Percentiles rank a stretch among this genome's conserved stretches.
Conservation (phyloP, 169 alveolate species). For the Plasmodium coatneyi region DNA sequence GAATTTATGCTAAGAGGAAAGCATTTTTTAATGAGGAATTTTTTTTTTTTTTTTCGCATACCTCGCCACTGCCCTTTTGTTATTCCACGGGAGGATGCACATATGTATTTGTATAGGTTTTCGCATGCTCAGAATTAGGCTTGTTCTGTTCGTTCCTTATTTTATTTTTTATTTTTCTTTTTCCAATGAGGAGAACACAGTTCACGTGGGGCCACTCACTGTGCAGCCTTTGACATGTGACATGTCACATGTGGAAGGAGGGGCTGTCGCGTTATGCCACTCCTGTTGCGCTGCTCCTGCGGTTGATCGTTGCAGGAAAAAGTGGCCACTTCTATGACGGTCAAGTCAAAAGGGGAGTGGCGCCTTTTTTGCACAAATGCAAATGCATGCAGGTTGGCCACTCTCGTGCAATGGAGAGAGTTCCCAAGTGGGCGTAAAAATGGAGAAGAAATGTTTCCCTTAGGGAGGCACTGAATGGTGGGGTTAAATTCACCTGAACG, state of each 20-base stretch:
- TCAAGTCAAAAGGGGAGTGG: not conserved
- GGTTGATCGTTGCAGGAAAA: not conserved
- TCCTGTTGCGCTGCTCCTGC: not conserved
- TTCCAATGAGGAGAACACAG: not conserved
- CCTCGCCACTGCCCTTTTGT: not conserved
- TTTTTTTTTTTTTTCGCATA: not conserved
- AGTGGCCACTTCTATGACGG: not conserved
- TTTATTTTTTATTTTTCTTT: no score
- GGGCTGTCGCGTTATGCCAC: not conserved
- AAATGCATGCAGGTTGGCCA: not conserved
- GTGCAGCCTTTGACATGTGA: not conserved
- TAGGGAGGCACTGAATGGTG: not conserved
- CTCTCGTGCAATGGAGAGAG: not conserved
- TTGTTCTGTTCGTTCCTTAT: not conserved
- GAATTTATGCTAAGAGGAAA: not conserved
- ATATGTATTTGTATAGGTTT: not conserved
- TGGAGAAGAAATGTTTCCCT: not conserved
- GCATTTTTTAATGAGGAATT: not conserved
- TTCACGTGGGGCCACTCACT: not conserved
- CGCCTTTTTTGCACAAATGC: not conserved
- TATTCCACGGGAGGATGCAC: not conserved
- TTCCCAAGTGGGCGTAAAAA: not conserved
- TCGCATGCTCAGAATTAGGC: not conserved
- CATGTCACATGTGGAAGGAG: not conserved
- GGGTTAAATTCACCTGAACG: not conserved